A percentile compares a stretch with the other conserved stretches of the same genome.
Conservation (phyloP, 2,329 filamentous ascomycete species). For the Penicillium sp. region DNA sequence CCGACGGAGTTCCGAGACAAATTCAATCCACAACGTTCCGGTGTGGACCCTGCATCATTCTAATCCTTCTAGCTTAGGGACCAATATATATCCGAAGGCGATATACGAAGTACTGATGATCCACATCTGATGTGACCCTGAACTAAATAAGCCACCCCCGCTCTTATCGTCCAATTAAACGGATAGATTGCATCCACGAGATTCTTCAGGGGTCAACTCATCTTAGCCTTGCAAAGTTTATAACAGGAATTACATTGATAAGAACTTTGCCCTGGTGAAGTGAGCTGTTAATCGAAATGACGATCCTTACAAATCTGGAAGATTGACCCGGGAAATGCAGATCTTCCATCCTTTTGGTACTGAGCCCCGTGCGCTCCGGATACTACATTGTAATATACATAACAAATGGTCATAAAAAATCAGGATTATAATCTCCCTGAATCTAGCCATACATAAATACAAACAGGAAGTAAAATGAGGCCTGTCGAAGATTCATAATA, state of each 20-base stretch:
- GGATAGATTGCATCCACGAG: not conserved
- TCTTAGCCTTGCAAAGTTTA: not conserved
- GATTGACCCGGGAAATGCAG: not conserved
- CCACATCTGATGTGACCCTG: constrained; percentile 3
- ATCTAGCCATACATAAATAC: not conserved
- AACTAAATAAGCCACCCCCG: constrained; percentile 1
- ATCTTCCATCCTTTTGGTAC: not conserved
- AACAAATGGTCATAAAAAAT: not conserved
- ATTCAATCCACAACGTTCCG: not conserved
- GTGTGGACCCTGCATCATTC: not conserved
- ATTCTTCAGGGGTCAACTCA: not conserved
- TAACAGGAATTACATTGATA: not conserved
- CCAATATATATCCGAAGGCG: not conserved
- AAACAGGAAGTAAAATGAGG: not conserved
- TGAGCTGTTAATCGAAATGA: not conserved
- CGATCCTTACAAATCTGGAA: not conserved
- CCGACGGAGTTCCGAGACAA: constrained; percentile 1
- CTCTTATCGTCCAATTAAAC: not conserved
- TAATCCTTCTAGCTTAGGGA: not conserved
- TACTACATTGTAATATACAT: not conserved
- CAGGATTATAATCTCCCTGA: not conserved
- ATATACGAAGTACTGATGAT: not conserved
- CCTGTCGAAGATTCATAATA: too few species aligned
- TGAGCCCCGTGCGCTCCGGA: not conserved
- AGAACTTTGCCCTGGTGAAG: not conserved